Evolutionary conservation across 1,284 basidiomycete genomes (phyloP).

Genomic region (Thecaphora thlaspeos): DNA sequence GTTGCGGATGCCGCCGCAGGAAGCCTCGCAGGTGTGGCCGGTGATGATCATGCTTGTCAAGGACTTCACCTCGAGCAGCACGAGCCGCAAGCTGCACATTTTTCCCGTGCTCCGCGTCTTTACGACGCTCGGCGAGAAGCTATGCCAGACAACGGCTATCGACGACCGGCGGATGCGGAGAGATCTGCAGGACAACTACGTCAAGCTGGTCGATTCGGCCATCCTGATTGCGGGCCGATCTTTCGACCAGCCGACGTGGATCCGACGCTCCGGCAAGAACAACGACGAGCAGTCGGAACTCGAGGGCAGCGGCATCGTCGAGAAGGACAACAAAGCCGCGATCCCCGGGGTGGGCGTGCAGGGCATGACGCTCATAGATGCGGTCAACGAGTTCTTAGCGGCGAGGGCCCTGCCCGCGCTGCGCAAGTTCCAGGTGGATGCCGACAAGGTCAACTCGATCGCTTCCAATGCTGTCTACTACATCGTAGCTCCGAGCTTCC

Average conservation of each 20-base stretch:
- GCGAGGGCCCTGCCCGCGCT: conserved; percentile 72
- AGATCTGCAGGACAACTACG: conserved; percentile 86
- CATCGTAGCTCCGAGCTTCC: conserved; percentile 76
- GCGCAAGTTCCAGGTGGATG: conserved; percentile 77
- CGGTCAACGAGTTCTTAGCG: conserved; percentile 75
- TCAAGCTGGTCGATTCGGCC: conserved; percentile 79
- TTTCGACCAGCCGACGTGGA: conserved; percentile 76
- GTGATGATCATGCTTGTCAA: conserved; percentile 71
- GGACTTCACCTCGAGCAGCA: conserved; percentile 66
- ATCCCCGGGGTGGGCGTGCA: background rate
- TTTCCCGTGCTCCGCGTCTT: conserved; percentile 80
- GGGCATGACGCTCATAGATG: conserved; percentile 15
- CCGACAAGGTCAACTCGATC: conserved; percentile 74
- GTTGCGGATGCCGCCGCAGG: conserved; percentile 77
- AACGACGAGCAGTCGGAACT: conserved; percentile 46
- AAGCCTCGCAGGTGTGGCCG: conserved; percentile 86
- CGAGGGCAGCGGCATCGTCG: conserved; percentile 13
- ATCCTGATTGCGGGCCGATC: conserved; percentile 72
- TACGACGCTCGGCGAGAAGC: conserved; percentile 75
- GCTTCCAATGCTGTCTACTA: conserved; percentile 84
- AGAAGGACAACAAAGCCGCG: conserved; percentile 5
- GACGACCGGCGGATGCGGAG: conserved; percentile 85
- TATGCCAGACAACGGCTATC: conserved; percentile 77
- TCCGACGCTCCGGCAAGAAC: conserved; percentile 69
- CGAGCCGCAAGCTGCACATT: conserved; percentile 61